Evolutionary conservation across 805 yeast species (phyloP), one percentile per base, ranked within the genome.

Genomic region (Brettanomyces custersianus): DNA sequence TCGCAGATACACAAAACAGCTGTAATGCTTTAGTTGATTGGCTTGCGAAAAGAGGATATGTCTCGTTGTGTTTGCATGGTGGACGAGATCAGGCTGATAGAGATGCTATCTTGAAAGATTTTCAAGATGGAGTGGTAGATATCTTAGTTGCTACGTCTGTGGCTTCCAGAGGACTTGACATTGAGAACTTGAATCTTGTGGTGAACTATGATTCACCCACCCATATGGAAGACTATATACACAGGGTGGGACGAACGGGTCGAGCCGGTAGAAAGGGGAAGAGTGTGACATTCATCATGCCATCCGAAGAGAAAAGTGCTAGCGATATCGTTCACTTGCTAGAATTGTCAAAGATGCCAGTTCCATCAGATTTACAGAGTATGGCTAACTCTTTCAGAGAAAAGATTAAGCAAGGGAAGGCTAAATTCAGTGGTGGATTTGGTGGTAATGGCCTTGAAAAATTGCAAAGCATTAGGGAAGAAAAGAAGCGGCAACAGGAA

Each of bases 231-330:
- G 97, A 92, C 54, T 92, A 92, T 51, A 90, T 92, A 10, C 98
- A 92, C 59, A 70, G 97, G 7, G 95, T 88, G 1, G 98, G 98
- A 0, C 66, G 98, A 39, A 92, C 98, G 0, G 98, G 96, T 0
- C 67, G 98, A 41, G 97, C 96, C 2, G 92, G 92, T 1, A 68
- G 69, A 24, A 61, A 59, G 3, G 98, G 98, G 2, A 63, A 60
- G 51, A 72, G 66, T n/a, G 64, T 86, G 4, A 82, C 96, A 0
- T 72, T 90, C 44, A 63, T 92, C 4, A 62, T 77, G 1, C 61
- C 70, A 0, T 60, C 61, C 16, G 87, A 87, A 49, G 80, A 70
- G 26, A 62, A 80, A 37, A 66, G 72, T 13, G 83, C 86, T 1
- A 59, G 68, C 16, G 94, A 82, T 51, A 65, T 87, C 13, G 74